These are phyloP conservation scores for Botrytis fragariae DNA, from an alignment of 2,329 filamentous ascomycete species.

Conservation along the genomic window DNA sequence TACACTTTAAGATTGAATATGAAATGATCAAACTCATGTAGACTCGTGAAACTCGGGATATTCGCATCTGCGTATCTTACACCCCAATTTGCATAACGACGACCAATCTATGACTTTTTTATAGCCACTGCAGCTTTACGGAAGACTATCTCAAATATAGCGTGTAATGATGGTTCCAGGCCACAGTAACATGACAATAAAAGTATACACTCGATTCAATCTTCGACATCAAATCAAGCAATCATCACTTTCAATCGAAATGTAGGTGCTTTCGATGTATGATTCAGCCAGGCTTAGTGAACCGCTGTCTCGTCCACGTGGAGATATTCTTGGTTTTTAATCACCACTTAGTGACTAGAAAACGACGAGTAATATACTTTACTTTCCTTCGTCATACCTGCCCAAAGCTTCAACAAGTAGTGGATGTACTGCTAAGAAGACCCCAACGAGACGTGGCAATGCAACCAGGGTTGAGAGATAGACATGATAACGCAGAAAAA, in stretches of 20 bases:
- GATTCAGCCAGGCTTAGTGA: background rate
- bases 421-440: background rate
- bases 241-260: background rate
- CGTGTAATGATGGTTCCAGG: background rate
- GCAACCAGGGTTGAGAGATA: background rate
- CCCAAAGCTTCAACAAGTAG: background rate
- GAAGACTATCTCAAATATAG: background rate
- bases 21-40: background rate
- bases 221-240: background rate
- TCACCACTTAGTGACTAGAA: background rate
- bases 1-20: background rate
- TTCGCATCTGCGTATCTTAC: background rate
- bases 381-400: background rate
- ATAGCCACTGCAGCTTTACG: background rate
- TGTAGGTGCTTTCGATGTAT: background rate
- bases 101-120: background rate
- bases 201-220: background rate
- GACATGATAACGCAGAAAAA: background rate
- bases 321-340: background rate
- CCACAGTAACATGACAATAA: background rate
- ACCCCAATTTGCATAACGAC: background rate
- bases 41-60: background rate
- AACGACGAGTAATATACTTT: background rate
- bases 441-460: background rate
- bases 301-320: background rate